Evolutionary conservation across 768 basidiomycete species (phyloP).

Genomic region (Podaxis sp.): DNA sequence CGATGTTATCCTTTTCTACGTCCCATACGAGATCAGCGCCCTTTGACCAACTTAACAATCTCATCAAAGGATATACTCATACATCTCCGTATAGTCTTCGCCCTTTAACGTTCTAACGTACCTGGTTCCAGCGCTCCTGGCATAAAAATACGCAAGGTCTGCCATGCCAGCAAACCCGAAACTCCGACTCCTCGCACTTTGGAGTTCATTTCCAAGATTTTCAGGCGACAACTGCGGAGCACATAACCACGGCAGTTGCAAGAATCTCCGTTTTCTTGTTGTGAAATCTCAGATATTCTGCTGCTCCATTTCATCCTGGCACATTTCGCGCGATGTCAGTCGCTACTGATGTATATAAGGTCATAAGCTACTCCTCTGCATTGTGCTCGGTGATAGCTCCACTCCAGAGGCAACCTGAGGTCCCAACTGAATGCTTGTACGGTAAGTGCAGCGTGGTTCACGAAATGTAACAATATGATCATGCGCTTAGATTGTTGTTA

Average conservation of each 20-base stretch:
- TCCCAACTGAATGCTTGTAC: too few species aligned
- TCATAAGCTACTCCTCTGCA: neutral
- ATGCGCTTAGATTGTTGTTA: too few species aligned
- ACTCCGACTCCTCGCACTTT: neutral
- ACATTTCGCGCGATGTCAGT: neutral
- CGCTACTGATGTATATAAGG: conserved; percentile 9
- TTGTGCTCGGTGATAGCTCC: too few species aligned
- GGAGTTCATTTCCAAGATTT: neutral
- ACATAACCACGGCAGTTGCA: neutral
- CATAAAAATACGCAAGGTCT: neutral
- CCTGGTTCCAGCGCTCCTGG: neutral
- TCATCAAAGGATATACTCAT: neutral
- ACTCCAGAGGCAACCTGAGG: too few species aligned
- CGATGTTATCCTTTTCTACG: neutral
- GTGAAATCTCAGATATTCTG: neutral
- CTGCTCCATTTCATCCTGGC: neutral
- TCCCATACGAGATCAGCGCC: neutral
- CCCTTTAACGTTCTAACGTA: neutral
- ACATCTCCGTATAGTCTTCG: neutral
- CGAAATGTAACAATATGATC: too few species aligned
- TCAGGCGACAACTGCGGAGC: neutral
- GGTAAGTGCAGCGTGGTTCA: too few species aligned
- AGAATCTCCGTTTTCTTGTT: neutral
- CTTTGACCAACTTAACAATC: neutral
- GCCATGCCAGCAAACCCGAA: neutral